Evolutionary conservation across 805 yeast genomes (phyloP), one percentile per base, ranked within the genome.

Genomic region (Lachancea mirantina): DNA sequence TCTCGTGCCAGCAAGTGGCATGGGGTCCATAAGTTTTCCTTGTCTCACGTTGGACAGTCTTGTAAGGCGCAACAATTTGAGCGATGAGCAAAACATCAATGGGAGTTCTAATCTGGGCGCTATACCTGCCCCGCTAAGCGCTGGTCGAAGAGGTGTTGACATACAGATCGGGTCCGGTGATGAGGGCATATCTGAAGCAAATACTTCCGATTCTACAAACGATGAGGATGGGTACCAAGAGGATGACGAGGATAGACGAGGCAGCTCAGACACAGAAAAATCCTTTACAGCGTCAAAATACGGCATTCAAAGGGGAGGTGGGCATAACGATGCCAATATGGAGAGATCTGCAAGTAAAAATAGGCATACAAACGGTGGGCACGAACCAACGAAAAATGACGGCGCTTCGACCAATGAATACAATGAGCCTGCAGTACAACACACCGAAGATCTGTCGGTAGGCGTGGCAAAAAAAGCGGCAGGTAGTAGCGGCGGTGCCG

Each of bases 141-240:
- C 19, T 19, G 29, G 43, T 14, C 32, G 25, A 19, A 40, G 40
- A 13, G 30, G 30, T 9, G 35, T 41, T n/a, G 38, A 39, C 13
- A 34, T 43, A 8, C 43, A 39, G 25, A 34, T 42, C 7, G 46
- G 43, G 4, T 36, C 42, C 22, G n/a, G n/a, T n/a, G 38, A 41
- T 23, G 23, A 33, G 11, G 38, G 18, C 10, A 11, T 27, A 5
- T 35, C 34, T 9, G 33, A 36, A 8, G 44, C 30, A 8, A 36
- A 35, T 7, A 40, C 32, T 13, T 39, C 33, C 11, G 42, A 32
- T 23, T 46, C 41, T 15, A 32, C 32, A 15, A 42, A 38, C 5
- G 35, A 42, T 10, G 46, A 47, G 14, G 51, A 46, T 14, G 48
- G 45, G 23, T 35, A 45, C 31, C 38, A 40, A 31, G 42, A 45